phyloP scores from a whole-genome alignment of 164 flowering plant genomes.

The Kingdonia uniflora region DNA sequence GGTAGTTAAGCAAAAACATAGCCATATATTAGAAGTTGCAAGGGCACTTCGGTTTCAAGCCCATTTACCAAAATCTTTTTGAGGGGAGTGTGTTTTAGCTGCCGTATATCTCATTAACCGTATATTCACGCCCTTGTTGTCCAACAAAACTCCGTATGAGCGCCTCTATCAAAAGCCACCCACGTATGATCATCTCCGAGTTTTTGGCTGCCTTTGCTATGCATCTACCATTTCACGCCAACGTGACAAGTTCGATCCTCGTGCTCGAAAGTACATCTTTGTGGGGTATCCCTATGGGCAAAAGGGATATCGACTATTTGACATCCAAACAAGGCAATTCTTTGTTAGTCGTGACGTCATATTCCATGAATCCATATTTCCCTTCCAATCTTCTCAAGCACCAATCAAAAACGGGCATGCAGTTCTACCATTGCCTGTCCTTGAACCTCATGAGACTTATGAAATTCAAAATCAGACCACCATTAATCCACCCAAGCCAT shows the following conservation, averaged over 20 bases:
- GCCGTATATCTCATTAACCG: background rate
- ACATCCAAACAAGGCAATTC: background rate
- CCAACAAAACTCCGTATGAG: background rate
- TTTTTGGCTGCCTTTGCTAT: background rate
- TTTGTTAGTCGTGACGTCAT: slow-evolving; percentile 2
- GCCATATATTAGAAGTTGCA: background rate
- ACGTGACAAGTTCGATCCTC: background rate
- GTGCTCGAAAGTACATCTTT: background rate
- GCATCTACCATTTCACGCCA: too few relatives aligned
- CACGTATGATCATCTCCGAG: background rate
- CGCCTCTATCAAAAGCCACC: background rate
- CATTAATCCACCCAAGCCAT: too few relatives aligned
- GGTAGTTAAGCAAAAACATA: background rate
- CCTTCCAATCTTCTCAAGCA: background rate
- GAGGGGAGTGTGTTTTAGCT: background rate
- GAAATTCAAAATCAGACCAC: too few relatives aligned
- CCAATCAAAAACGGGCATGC: too few relatives aligned
- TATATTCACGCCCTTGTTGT: background rate
- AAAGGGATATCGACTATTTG: background rate
- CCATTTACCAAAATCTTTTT: background rate
- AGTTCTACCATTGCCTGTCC: background rate
- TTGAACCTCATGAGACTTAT: too few relatives aligned
- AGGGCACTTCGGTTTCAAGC: background rate
- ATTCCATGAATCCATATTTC: background rate
- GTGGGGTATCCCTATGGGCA: background rate